These are phyloP conservation scores for Pseudozyma flocculosa DNA, from an alignment of 1,284 basidiomycete species.

Conservation along the genomic window DNA sequence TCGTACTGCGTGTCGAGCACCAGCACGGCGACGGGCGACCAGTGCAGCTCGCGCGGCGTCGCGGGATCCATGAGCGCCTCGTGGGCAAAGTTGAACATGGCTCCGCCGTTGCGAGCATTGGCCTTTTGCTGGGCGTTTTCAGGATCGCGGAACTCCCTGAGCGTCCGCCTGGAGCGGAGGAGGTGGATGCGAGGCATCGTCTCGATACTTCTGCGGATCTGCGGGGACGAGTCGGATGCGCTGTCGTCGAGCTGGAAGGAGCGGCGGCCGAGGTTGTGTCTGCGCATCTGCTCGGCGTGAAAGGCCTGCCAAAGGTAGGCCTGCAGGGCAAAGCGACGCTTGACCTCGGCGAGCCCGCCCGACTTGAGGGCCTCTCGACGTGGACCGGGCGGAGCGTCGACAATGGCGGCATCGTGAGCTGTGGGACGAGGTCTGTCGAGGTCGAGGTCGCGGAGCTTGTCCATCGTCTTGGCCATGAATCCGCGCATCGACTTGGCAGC, in stretches of 20 bases:
- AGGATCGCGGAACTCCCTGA: conserved; percentile 30
- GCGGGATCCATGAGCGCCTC: conserved; percentile 26
- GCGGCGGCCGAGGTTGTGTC: conserved; percentile 27
- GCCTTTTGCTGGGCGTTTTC: conserved; percentile 37
- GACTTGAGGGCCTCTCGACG: conserved; percentile 10
- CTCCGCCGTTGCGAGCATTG: conserved; percentile 27
- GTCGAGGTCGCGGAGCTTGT: conserved; percentile 8
- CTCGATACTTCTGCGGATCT: background rate
- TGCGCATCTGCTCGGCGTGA: conserved; percentile 41
- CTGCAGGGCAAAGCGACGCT: conserved; percentile 30
- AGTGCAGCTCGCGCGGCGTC: conserved; percentile 10
- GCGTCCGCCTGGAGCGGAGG: conserved; percentile 20
- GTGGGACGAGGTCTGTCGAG: too few species aligned
- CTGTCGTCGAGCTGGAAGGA: conserved; percentile 36
- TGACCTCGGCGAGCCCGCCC: conserved; percentile 24
- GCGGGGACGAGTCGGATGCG: background rate
- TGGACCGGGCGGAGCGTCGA: conserved; percentile 20
- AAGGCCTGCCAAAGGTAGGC: conserved; percentile 45
- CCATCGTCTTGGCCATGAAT: conserved; percentile 14
- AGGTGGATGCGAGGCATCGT: conserved; percentile 27
- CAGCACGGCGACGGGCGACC: conserved; percentile 30
- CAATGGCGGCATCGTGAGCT: conserved; percentile 11
- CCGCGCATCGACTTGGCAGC: conserved; percentile 6
- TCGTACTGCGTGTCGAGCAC: conserved; percentile 34
- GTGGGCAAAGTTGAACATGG: conserved; percentile 27